Evolutionary conservation across 768 basidiomycete genomes (phyloP).

Genomic region (Rickenella mellea): DNA sequence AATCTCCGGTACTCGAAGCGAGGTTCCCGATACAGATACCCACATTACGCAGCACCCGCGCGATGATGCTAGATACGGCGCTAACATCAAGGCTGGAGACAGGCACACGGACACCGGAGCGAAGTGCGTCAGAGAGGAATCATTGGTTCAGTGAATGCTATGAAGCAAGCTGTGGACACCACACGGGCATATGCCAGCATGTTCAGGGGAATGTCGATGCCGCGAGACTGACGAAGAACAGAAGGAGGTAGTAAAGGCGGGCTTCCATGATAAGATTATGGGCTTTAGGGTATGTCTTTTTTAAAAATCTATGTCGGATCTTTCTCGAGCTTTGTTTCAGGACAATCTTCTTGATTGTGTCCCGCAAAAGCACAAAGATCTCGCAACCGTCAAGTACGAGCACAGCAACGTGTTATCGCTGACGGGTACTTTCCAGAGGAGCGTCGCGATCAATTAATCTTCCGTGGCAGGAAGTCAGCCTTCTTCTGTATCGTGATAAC

Average conservation of each 20-base stretch:
- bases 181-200: not conserved
- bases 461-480: slow-evolving; percentile 81
- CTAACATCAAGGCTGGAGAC: slow-evolving; percentile 20
- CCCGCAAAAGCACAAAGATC: slow-evolving; percentile 60
- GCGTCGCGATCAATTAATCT: slow-evolving; percentile 87
- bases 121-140: slow-evolving; percentile 16
- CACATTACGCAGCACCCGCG: slow-evolving; percentile 41
- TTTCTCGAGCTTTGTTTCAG: slow-evolving; percentile 13
- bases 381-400: slow-evolving; percentile 41
- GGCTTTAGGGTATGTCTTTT: slow-evolving; percentile 12
- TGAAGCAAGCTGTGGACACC: slow-evolving; percentile 10
- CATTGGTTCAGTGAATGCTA: slow-evolving; percentile 10
- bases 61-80: slow-evolving; percentile 30
- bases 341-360: slow-evolving; percentile 43
- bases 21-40: slow-evolving; percentile 38
- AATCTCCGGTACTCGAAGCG: slow-evolving; percentile 38
- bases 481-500: not conserved
- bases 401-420: slow-evolving; percentile 52
- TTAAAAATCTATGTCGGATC: no score
- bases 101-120: slow-evolving; percentile 21
- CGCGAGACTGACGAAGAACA: slow-evolving; percentile 10
- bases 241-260: slow-evolving; percentile 11
- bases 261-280: slow-evolving; percentile 22
- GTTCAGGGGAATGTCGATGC: not conserved
- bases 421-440: slow-evolving; percentile 89